These are phyloP conservation scores for Phtheirospermum japonicum DNA, from an alignment of 257 asterid genomes.

Conservation along the genomic window DNA sequence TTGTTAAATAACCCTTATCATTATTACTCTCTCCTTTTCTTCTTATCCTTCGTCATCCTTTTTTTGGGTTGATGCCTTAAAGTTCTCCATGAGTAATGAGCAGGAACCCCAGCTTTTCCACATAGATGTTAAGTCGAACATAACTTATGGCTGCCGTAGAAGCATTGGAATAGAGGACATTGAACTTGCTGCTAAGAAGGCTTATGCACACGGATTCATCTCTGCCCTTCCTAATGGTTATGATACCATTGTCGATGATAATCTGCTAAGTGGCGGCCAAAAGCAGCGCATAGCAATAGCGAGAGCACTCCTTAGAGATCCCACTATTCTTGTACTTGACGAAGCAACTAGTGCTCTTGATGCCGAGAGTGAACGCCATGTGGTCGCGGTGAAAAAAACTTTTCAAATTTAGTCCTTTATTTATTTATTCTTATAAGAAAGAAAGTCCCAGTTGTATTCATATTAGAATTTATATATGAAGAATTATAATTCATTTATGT, in stretches of 20 bases:
- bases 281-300: conserved; percentile 75
- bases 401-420: neutral
- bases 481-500: neutral
- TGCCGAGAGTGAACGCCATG: conserved; percentile 50
- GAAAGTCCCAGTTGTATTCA: neutral
- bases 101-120: conserved; percentile 58
- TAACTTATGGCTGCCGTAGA: conserved; percentile 45
- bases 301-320: conserved; percentile 61
- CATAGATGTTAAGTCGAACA: conserved; percentile 51
- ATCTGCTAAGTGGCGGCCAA: conserved; percentile 60
- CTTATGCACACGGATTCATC: conserved; percentile 48
- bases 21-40: no score
- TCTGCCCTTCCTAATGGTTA: conserved; percentile 53
- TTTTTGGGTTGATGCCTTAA: conserved; percentile 16
- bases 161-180: conserved; percentile 42
- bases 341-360: conserved; percentile 75
- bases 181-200: conserved; percentile 49
- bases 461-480: neutral
- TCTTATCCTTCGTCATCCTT: neutral
- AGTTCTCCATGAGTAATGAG: conserved; percentile 16
- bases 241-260: conserved; percentile 43
- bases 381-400: conserved; percentile 29
- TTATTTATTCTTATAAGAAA: no score
- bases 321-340: conserved; percentile 50
- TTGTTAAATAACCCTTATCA: no score